Conservation (phyloP, 2,329 filamentous ascomycete genomes). For the Ceratocystis cubensis region DNA sequence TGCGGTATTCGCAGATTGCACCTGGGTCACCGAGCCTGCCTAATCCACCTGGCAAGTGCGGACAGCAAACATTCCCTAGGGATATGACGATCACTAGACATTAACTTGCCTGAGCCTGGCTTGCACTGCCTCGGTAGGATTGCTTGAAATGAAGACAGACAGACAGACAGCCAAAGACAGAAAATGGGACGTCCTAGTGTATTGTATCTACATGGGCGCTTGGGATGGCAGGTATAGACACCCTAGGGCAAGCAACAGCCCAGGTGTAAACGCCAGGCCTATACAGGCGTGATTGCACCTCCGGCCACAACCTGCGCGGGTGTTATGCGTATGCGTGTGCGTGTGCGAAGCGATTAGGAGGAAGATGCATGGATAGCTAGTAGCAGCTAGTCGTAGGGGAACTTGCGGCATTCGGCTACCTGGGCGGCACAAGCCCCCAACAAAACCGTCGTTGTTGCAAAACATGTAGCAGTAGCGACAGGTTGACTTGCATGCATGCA, state of each 20-base stretch:
- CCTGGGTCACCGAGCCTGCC: background rate
- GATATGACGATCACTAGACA: background rate
- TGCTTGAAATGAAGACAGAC: too few species aligned
- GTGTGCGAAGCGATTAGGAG: background rate
- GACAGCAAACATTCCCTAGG: background rate
- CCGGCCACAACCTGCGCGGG: too few species aligned
- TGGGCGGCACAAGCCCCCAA: too few species aligned
- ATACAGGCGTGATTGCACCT: too few species aligned
- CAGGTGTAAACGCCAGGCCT: too few species aligned
- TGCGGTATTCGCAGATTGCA: background rate
- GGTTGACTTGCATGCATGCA: background rate
- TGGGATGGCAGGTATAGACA: too few species aligned
- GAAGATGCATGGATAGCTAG: too few species aligned
- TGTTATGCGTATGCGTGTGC: background rate
- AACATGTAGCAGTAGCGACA: background rate
- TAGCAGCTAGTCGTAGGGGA: background rate
- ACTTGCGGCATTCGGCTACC: background rate
- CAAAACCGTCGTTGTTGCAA: background rate
- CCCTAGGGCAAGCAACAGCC: too few species aligned
- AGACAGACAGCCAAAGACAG: too few species aligned
- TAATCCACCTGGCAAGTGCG: background rate
- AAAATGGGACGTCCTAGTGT: too few species aligned
- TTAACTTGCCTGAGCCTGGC: background rate
- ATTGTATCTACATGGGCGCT: too few species aligned
- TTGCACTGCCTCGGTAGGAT: background rate